Evolutionary conservation across 805 yeast genomes (phyloP), one percentile per base, ranked within the genome.

Genomic region (Candida golubevii): DNA sequence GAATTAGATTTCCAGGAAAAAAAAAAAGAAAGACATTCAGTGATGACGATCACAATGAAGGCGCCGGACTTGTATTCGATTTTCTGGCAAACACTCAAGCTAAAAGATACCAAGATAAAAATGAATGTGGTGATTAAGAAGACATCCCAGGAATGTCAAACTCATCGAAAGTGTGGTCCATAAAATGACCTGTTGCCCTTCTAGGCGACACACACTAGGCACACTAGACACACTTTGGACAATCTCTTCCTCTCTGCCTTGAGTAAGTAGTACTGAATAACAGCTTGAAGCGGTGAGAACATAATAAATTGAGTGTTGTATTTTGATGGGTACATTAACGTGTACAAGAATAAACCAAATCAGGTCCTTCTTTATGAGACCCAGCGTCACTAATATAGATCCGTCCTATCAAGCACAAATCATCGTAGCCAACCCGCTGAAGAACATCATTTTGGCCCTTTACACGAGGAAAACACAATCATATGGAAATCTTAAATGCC

Each of bases 391-490:
- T 36, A 64, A 61, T 37, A 58, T 51, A 48, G 60, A 57, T 7
- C 59, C 54, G 34, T 60, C 62, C 41, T 28, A 55, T 58, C 42
- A 58, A 33, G 47, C 55, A 55, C 35, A 60, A 48, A n/a, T 55
- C 56, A 37, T 54, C 54, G 43, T 57, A 57, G 29, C 67, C 67
- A 38, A 62, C 42, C 59, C 60, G 55, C 45, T 55, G 61, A 6
- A 62, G 44, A n/a, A 58, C 62, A 36, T 62, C 55, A 34, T 41
- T 42, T 39, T 7, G 60, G 60, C 31, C 59, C 59, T 31, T 51
- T 51, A 42, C 62, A 56, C 4, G 61, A 44, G 18, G 63, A 66
- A 40, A 59, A 44, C 26, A 62, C 40, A 23, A 62, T 55, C 15
- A 60, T 48, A 31, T 65, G 65, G n/a, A 61, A 11, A 7, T 53